phyloP scores from a whole-genome alignment of 441 rosid genomes.

The Eutrema salsugineum region DNA sequence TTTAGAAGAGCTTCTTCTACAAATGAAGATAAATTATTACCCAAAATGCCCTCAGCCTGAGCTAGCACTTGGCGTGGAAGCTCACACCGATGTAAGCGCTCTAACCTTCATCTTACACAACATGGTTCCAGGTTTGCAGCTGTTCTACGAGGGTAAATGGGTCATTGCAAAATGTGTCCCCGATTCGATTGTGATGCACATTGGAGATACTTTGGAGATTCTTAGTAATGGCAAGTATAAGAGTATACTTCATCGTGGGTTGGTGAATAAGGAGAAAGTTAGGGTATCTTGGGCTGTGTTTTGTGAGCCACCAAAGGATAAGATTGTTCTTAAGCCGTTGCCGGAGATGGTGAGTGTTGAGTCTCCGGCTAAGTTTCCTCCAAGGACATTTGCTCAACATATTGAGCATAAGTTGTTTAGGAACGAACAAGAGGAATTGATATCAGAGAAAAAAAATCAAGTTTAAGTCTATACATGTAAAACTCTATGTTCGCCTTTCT shows the following conservation, averaged over 20 bases:
- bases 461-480: not conserved
- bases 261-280: conserved; percentile 92
- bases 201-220: conserved; percentile 89
- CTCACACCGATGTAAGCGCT: conserved; percentile 84
- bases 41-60: conserved; percentile 97
- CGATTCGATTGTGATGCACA: conserved; percentile 84
- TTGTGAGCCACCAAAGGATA: conserved; percentile 93
- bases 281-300: conserved; percentile 97
- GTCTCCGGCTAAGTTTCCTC: conserved; percentile 76
- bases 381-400: conserved; percentile 86
- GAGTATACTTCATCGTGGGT: conserved; percentile 88
- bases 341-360: conserved; percentile 58
- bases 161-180: conserved; percentile 89
- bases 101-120: conserved; percentile 95
- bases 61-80: conserved; percentile 91
- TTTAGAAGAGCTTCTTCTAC: conserved; percentile 74
- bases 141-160: conserved; percentile 79
- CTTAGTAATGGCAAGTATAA: conserved; percentile 88
- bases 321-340: conserved; percentile 80
- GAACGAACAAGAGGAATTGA: conserved; percentile 46
- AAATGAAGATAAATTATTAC: conserved; percentile 90
- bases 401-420: conserved; percentile 74
- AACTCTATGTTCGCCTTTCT: not conserved
- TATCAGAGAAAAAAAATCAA: conserved; percentile 6
- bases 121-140: conserved; percentile 96